A percentile compares a stretch with the other conserved stretches of the same genome.
Conservation (phyloP, 495 filamentous ascomycete genomes). For the Daldinia bambusicola region DNA sequence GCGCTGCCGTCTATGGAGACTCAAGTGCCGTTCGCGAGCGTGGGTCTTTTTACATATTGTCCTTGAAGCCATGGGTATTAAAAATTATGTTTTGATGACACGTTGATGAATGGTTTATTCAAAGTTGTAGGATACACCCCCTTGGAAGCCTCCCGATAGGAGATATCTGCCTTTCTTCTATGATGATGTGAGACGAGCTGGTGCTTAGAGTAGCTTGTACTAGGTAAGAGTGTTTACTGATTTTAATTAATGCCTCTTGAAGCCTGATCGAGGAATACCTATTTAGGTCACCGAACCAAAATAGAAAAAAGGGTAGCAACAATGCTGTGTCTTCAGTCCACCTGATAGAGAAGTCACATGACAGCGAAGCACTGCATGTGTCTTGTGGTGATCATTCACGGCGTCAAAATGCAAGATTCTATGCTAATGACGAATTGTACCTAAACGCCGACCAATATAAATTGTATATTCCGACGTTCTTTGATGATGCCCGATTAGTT, state of each 20-base stretch:
- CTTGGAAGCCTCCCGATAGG: background rate
- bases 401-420: conserved; percentile 11
- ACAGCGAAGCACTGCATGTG: conserved; percentile 37
- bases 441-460: conserved; percentile 10
- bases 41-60: background rate
- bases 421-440: conserved; percentile 14
- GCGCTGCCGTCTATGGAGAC: conserved; percentile 1
- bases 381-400: conserved; percentile 12
- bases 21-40: background rate
- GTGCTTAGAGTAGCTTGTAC: background rate
- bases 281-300: conserved; percentile 17
- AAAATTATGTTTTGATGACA: background rate
- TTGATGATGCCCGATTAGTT: conserved; percentile 5
- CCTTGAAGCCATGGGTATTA: background rate
- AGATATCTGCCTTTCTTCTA: background rate
- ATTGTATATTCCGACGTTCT: conserved; percentile 2
- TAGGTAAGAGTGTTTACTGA: background rate
- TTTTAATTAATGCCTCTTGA: background rate
- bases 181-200: background rate
- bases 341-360: conserved; percentile 35
- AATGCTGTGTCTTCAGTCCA: conserved; percentile 24
- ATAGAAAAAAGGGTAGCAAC: background rate
- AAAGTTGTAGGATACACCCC: background rate
- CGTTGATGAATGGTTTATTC: background rate
- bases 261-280: conserved; percentile 2